phyloP scores from a whole-genome alignment of 2,329 filamentous ascomycete genomes.

The Diaporthe humulicola region DNA sequence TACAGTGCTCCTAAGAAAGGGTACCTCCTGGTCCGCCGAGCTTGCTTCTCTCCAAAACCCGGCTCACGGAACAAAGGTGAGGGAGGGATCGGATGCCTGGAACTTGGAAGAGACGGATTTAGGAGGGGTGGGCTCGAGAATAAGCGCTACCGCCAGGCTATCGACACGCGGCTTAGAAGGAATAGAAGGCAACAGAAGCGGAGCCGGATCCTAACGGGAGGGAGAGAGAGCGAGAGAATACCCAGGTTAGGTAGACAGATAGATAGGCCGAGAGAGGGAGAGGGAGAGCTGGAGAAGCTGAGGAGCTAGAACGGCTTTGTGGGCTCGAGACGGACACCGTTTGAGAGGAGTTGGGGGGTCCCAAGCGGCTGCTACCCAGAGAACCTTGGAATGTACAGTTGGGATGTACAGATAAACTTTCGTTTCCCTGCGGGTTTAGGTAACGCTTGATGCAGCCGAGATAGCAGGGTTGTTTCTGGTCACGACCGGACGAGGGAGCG shows the following conservation, averaged over 20 bases:
- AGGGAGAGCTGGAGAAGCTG: conserved; percentile 18
- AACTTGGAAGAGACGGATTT: conserved; percentile 8
- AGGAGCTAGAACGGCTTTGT: conserved; percentile 25
- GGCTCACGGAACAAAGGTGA: conserved; percentile 27
- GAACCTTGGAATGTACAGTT: conserved; percentile 28
- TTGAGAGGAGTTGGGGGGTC: conserved; percentile 32
- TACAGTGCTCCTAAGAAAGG: conserved; percentile 14
- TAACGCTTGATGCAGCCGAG: conserved; percentile 28
- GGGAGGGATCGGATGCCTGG: conserved; percentile 4
- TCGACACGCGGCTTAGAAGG: conserved; percentile 21
- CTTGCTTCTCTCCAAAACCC: conserved; percentile 10
- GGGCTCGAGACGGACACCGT: conserved; percentile 35
- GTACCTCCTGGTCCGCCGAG: conserved; percentile 29
- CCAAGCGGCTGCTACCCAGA: conserved; percentile 27
- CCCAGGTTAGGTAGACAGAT: conserved; percentile 6
- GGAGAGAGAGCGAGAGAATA: not conserved
- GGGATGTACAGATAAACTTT: conserved; percentile 25
- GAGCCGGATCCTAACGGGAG: conserved; percentile 14
- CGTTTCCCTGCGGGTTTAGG: conserved; percentile 25
- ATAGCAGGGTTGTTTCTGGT: conserved; percentile 27
- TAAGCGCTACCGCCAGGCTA: conserved; percentile 34
- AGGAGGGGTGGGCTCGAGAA: conserved; percentile 31
- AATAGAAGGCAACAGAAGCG: conserved; percentile 26
- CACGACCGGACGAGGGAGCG: conserved; percentile 37
- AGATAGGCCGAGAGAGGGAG: not conserved